These are phyloP conservation scores for Mortierella sp. DNA, from an alignment of 371 early-diverging fungal genomes.

Conservation along the genomic window DNA sequence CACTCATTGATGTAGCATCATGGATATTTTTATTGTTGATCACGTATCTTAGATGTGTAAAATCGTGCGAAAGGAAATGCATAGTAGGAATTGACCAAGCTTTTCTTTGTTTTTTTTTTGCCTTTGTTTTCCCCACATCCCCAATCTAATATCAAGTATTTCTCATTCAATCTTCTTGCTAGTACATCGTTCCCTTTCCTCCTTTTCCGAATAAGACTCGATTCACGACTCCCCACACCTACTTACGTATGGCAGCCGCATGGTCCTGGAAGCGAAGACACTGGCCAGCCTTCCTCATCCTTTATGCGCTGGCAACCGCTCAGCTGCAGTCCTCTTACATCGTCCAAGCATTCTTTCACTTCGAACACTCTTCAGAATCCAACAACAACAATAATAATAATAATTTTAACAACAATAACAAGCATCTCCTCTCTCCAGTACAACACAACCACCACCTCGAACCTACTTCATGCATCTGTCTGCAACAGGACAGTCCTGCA, in stretches of 20 bases:
- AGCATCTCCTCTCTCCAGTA: not conserved
- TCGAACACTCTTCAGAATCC: slow-evolving; percentile 14
- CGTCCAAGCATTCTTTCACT: slow-evolving; percentile 29
- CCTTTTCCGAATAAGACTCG: not conserved
- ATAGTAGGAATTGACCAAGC: no score
- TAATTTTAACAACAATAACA: slow-evolving; percentile 2
- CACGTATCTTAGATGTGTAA: no score
- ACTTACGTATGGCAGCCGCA: slow-evolving; percentile 36
- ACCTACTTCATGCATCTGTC: slow-evolving; percentile 10
- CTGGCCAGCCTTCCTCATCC: slow-evolving; percentile 36
- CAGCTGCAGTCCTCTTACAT: not conserved
- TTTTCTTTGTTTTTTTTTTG: slow-evolving; percentile 2
- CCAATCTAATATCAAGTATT: no score
- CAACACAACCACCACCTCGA: not conserved
- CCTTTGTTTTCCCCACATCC: no score
- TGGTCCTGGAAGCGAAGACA: slow-evolving; percentile 28
- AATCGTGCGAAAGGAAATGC: no score
- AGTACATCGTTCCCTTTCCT: not conserved
- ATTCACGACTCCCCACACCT: not conserved
- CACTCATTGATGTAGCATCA: no score
- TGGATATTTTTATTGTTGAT: no score
- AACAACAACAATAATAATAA: not conserved
- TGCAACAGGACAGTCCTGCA: not conserved
- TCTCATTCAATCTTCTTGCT: not conserved
- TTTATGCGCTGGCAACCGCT: slow-evolving; percentile 15